phyloP scores from a whole-genome alignment of 2,329 filamentous ascomycete genomes.

The Aaosphaeria pasadenensis region DNA sequence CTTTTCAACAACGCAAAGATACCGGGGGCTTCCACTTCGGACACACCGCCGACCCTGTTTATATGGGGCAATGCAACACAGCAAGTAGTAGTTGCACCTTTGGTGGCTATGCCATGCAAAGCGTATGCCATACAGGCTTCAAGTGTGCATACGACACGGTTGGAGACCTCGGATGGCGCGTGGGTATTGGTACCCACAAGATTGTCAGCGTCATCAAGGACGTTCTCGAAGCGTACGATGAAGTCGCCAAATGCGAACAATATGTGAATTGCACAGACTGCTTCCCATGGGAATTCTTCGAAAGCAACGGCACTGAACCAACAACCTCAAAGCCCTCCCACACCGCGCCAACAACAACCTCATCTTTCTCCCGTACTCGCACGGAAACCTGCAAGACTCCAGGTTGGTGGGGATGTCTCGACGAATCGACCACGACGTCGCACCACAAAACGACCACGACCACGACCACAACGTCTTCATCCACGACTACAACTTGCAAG shows the following conservation, averaged over 20 bases:
- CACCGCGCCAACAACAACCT: conserved; percentile 44
- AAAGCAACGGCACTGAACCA: conserved; percentile 81
- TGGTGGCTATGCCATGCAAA: conserved; percentile 90
- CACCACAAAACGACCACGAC: conserved; percentile 37
- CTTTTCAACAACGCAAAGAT: conserved; percentile 59
- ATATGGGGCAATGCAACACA: conserved; percentile 88
- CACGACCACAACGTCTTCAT: conserved; percentile 41
- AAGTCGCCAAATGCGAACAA: conserved; percentile 70
- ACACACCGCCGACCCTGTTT: conserved; percentile 93
- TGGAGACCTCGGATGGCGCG: conserved; percentile 84
- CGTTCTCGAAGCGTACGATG: conserved; percentile 79
- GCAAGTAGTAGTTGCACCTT: conserved; percentile 86
- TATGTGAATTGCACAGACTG: conserved; percentile 84
- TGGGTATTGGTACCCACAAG: conserved; percentile 86
- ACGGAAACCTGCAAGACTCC: conserved; percentile 88
- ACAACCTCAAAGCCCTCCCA: conserved; percentile 53
- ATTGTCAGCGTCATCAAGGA: conserved; percentile 86
- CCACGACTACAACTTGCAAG: conserved; percentile 42
- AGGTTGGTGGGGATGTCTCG: conserved; percentile 84
- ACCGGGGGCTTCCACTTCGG: conserved; percentile 89
- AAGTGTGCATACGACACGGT: conserved; percentile 94
- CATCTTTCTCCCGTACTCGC: conserved; percentile 63
- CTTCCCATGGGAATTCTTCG: conserved; percentile 89
- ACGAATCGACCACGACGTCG: conserved; percentile 55
- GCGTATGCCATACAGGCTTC: conserved; percentile 82